Evolutionary conservation across 1,284 basidiomycete genomes (phyloP), one percentile per base, ranked within the genome.

Genomic region (Chalciporus sp.): DNA sequence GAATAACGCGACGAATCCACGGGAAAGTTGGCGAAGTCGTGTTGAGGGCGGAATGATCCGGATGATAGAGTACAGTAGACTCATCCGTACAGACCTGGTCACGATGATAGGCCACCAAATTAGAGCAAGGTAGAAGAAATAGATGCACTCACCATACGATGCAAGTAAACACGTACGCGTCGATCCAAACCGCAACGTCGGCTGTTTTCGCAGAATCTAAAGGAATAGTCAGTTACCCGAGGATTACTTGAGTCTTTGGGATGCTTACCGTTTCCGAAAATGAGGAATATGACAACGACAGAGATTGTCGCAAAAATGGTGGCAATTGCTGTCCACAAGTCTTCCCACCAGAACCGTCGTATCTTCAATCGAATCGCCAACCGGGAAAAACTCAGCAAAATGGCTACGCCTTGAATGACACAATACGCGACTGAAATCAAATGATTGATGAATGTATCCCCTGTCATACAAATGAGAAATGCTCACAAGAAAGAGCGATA

Each of bases 341-440:
- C 64, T 50, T 66, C 64, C 64, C 62, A 64, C 64, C 62, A 62
- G 31, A 64, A 55, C 20, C 53, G 33, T 39, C 28, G 52, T 48
- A 66, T 56, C 20, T 20, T 42, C 7, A 55, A 47, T 10, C 62
- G 60, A 33, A 66, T 52, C 0, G 35, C 49, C 9, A 67, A 12
- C 11, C 62, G 62, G 55, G 64, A 60, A 4, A 53, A 23, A 23
- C 23, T 23, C 23, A 23, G 6, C 23, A 6, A 2, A 6, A 23
- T 23, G 2, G 23, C 23, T 23, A 23, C 2, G 23, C 23, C 23
- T 23, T 23, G 23, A 6, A 23, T 3, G 23, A 6, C 23, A 23
- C 23, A 23, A 23, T 23, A 23, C 23, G 23, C 23, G 23, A 23
- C 23, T 23, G 23, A 6, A 23, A 23, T 23, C 23, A 23, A 23